These are phyloP conservation scores for Xerocomus amazonicus DNA, from an alignment of 1,284 basidiomycete species.

Conservation along the genomic window DNA sequence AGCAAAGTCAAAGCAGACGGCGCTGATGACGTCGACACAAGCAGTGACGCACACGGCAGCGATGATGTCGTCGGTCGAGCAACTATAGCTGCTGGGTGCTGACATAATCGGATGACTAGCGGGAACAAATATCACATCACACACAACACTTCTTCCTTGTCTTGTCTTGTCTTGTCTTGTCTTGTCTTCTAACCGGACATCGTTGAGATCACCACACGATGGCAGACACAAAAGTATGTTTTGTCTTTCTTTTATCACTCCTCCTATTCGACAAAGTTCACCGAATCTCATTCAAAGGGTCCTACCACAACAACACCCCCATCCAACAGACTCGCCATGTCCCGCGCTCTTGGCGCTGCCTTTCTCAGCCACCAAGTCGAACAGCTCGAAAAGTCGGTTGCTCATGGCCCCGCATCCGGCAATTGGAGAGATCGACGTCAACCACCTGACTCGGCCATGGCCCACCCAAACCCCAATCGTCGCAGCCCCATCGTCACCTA, in stretches of 20 bases:
- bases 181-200: conserved; percentile 3
- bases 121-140: conserved; percentile 3
- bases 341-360: conserved; percentile 75
- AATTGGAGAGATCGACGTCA: conserved; percentile 58
- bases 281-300: conserved; percentile 9
- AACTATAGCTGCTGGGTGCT: conserved; percentile 5
- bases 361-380: conserved; percentile 81
- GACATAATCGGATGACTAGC: conserved; percentile 10
- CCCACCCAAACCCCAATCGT: conserved; percentile 33
- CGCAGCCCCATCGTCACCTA: conserved; percentile 27
- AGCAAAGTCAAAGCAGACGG: conserved; percentile 23
- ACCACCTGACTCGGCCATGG: conserved; percentile 9
- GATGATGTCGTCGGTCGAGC: conserved; percentile 21
- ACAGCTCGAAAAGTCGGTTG: conserved; percentile 74
- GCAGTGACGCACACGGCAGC: conserved; percentile 12
- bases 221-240: conserved; percentile 23
- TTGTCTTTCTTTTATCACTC: background rate
- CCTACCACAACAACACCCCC: conserved; percentile 22
- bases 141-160: background rate
- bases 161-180: no score
- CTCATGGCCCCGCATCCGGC: conserved; percentile 46
- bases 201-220: conserved; percentile 7
- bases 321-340: conserved; percentile 68
- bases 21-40: conserved; percentile 25
- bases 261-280: background rate